Base-by-base conservation (phyloP, 345 rosid genomes). In the Psidium guajava region DNA sequence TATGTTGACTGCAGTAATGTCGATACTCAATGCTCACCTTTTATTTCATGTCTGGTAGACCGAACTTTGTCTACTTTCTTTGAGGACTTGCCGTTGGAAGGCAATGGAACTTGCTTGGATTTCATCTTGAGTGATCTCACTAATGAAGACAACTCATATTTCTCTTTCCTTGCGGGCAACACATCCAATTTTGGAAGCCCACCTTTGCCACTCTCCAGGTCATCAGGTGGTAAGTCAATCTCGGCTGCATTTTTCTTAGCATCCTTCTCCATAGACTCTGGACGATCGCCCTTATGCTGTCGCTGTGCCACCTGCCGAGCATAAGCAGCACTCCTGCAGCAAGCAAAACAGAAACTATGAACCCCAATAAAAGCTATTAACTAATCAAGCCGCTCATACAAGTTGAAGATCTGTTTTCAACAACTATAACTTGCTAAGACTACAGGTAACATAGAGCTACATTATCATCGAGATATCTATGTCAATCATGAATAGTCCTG, bases 281-380 rank as follows among this genome's bases (percentile, higher is more conserved):
- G 81, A 32, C 11, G 85, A 20, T 86, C 90, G 49, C 87, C 91
- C 91, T 92, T 94, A 83, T 83, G 92, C 91, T 87, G 90, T 85
- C 86, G 90, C 88, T 87, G 86, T 75, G 93, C 87, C 81, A 86
- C 61, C 89, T 97, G 98, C 87, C 98, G 95, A 24, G 90, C 94
- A 89, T 94, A 95, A 20, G 91, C 90, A 16, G 99, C 98, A 86
- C 98, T 95, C 98, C 99, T 97, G 91, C 91, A 93, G 82, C 20
- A 83, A 40, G 84, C 44, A 69, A 32, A 87, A 82, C 28, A 53
- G 52, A n/a, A 69, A 84, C 54, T 59, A 52, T 83, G 50, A 86
- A 28, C 56, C 57, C 56, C 52, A 24, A 83, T 14, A 53, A 85
- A 27, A 90, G 74, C 74, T 55, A 83, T 21, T 61, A 49, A 28